phyloP scores from a whole-genome alignment of 2,329 filamentous ascomycete genomes.

The Phoma sp. region DNA sequence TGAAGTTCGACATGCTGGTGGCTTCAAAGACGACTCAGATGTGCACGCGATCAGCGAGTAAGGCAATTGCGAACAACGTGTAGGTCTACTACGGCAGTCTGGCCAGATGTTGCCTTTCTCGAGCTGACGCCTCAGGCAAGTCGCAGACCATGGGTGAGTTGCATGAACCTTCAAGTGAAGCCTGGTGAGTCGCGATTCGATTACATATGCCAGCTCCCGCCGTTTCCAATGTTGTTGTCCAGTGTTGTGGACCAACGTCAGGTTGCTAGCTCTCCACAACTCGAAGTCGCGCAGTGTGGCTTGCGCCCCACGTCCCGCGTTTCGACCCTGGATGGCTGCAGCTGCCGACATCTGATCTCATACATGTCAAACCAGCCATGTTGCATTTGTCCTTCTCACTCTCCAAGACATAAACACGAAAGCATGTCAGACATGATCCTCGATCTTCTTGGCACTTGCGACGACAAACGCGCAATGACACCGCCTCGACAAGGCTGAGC shows the following conservation, averaged over 20 bases:
- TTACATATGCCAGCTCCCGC: background rate
- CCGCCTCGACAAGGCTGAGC: conserved; percentile 40
- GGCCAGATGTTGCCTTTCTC: conserved; percentile 22
- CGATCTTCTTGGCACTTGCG: conserved; percentile 27
- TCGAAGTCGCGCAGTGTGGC: conserved; percentile 11
- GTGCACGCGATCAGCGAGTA: background rate
- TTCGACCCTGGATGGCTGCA: conserved; percentile 3
- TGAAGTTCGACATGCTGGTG: conserved; percentile 39
- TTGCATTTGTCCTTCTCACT: background rate
- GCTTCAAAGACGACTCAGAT: background rate
- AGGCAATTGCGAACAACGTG: conserved; percentile 10
- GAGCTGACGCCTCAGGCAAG: conserved; percentile 20
- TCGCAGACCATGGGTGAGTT: conserved; percentile 19
- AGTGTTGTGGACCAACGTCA: conserved; percentile 3
- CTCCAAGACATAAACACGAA: conserved; percentile 9
- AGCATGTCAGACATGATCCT: conserved; percentile 6
- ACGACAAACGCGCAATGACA: conserved; percentile 41
- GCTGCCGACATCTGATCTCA: conserved; percentile 17
- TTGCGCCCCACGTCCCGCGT: conserved; percentile 17
- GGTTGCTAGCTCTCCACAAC: conserved; percentile 8
- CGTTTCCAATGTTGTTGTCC: background rate
- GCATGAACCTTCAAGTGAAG: conserved; percentile 1
- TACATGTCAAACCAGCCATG: conserved; percentile 4
- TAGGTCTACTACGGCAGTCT: conserved; percentile 18
- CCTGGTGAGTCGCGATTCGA: background rate